Evolutionary conservation across 2,329 filamentous ascomycete species (phyloP), one percentile per base, ranked within the genome.

Genomic region (Phyllosticta paracitricarpa): DNA sequence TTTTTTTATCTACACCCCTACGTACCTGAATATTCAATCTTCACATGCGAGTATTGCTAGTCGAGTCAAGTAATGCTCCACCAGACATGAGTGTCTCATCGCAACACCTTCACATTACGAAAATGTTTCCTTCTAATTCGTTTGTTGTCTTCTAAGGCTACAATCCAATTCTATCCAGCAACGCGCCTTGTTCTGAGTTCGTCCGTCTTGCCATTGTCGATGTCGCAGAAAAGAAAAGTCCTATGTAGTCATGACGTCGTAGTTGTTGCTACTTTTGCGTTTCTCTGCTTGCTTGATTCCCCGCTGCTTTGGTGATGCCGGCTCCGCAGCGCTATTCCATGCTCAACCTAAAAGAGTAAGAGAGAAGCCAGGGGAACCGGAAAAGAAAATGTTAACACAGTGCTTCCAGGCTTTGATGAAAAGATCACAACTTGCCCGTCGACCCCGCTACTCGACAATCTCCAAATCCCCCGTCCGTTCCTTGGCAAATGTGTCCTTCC

Each of bases 401-500:
- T 30, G 28, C 28, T 30, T 30, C 28, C 28, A 30, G 28, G 28
- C 28, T 30, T 30, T 8, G 9, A 8, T 30, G 12, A 22, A 25
- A 53, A 53, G 51, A 53, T 53, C 17, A 22, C n/a, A 35, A 22
- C 12, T n/a, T 9, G 14, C 35, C 4, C n/a, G 7, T 22, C 17
- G 6, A 30, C 28, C 30, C n/a, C 19, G 35, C 63, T 65, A 88
- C 67, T 83, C 81, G 40, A 89, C 73, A 68, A 91, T 85, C 70
- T 86, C 79, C 73, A 91, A 70, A 70, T 92, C 89, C 61, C 81
- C 82, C 62, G 77, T 79, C 51, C 88, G 77, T 26, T 84, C 77
- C 54, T 76, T 77, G 0, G 87, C 83, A 76, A 91, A 93, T 24
- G 83, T 82, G 66, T 91, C 88, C 77, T 91, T 92, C 80, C 89